Evolutionary conservation across 345 rosid genomes (phyloP).

Genomic region (Bretschneidera sinensis): DNA sequence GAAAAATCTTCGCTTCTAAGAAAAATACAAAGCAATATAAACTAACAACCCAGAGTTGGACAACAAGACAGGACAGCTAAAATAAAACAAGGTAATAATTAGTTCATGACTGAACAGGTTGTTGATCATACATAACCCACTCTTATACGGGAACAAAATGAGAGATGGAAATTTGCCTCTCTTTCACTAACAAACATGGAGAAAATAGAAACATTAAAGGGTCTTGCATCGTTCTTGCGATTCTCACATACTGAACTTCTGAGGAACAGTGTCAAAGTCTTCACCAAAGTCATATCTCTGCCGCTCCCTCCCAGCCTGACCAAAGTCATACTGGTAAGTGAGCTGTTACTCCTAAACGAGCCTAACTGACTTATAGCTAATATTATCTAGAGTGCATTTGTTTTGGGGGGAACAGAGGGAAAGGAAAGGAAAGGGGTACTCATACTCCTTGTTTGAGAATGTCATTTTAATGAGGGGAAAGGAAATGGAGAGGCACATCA

Average conservation of each 20-base stretch:
- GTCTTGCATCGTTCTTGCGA: slow-evolving; percentile 5
- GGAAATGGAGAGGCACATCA: too few relatives aligned
- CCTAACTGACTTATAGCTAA: too few relatives aligned
- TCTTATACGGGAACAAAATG: slow-evolving; percentile 4
- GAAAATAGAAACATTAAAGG: background rate
- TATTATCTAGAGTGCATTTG: too few relatives aligned
- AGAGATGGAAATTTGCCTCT: slow-evolving; percentile 13
- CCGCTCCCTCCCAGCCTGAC: slow-evolving; percentile 82
- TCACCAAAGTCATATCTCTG: slow-evolving; percentile 88
- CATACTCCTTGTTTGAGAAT: too few relatives aligned
- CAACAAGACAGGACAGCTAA: background rate
- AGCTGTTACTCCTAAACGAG: too few relatives aligned
- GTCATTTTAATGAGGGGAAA: too few relatives aligned
- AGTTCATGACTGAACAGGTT: background rate
- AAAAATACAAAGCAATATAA: background rate
- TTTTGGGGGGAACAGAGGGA: too few relatives aligned
- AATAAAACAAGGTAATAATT: background rate
- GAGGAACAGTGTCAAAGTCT: slow-evolving; percentile 83
- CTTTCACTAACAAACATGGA: slow-evolving; percentile 9
- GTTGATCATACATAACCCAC: background rate
- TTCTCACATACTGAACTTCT: slow-evolving; percentile 65
- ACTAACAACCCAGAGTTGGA: too few relatives aligned
- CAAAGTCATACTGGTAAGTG: slow-evolving; percentile 5
- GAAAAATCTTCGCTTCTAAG: background rate
- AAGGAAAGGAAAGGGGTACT: too few relatives aligned